Base-by-base conservation (phyloP, 2,329 filamentous ascomycete genomes). In the Penicillium olsonii region DNA sequence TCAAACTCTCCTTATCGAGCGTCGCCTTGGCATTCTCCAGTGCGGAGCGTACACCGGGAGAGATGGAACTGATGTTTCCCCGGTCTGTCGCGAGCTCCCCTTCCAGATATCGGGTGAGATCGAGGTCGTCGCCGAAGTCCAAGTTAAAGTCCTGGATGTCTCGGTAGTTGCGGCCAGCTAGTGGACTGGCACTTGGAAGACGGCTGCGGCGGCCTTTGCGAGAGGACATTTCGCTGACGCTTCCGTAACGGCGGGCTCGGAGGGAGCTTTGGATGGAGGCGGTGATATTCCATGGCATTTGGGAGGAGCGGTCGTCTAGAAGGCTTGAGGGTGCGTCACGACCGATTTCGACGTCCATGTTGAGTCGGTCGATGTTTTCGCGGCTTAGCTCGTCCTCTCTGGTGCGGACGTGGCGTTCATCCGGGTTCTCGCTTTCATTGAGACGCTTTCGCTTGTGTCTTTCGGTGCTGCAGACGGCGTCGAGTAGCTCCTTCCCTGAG, bases 281-380 rank as follows among this genome's bases (percentile, higher is more conserved):
- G 7, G 76, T 81, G 37, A 80, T 71, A 55, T 88, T 88, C 85
- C 85, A 88, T 10, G 85, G 85, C 78, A 88, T 84, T n/a, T 79
- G 72, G 4, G 80, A 82, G 19, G 82, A 82, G 22, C 81, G 80
- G 45, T 85, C 81, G 50, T 95, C 87, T 4, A 83, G 82, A 45
- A 94, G 78, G 7, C 82, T 80, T 0, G 82, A 78, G 0, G 77
- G 81, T 1, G 82, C 87, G 35, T 88, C 83, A 69, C 89, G 83
- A 17, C 85, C 88, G 19, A 89, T 69, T 67, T 95, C 90, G 17
- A 87, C 68, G 8, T 80, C 80, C 55, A 75, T 54, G 29, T 38
- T 50, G 44, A 34, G 52, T 19, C 40, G 33, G 24, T 42, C 42
- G 40, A 40, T 35, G 33, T 45, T 50, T 38, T 56, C 53, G 19